Percentiles rank a stretch among this genome's conserved stretches.
Conservation (phyloP, 2,329 filamentous ascomycete species). For the Aspergillus quadricinctus region DNA sequence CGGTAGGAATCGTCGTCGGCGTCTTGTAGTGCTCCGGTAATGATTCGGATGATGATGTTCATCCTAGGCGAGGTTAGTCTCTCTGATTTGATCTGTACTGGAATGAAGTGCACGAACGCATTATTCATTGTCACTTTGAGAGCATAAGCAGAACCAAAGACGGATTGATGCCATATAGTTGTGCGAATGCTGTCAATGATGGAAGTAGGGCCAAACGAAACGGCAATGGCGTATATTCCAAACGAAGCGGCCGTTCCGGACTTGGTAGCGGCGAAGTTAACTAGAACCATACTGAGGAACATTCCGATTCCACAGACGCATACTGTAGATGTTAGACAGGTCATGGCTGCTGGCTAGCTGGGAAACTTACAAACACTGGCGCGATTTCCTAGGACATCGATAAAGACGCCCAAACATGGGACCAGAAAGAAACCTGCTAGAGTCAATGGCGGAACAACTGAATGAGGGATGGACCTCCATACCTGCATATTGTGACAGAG, state of each 20-base stretch:
- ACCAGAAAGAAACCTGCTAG: constrained; percentile 52
- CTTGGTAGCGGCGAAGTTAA: constrained; percentile 49
- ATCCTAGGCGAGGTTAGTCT: constrained; percentile 39
- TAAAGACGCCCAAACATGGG: constrained; percentile 52
- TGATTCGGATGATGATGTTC: constrained; percentile 57
- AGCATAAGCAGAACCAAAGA: constrained; percentile 58
- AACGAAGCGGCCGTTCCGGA: constrained; percentile 56
- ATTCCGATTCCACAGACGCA: constrained; percentile 48
- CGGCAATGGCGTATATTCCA: constrained; percentile 56
- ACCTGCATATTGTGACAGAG: constrained; percentile 52
- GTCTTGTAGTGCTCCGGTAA: constrained; percentile 58
- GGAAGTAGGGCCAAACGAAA: constrained; percentile 52
- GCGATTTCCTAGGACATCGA: constrained; percentile 54
- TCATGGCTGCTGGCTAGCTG: constrained; percentile 20
- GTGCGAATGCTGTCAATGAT: constrained; percentile 61
- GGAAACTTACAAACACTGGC: constrained; percentile 39
- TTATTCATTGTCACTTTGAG: constrained; percentile 62
- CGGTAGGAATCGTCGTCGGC: constrained; percentile 54
- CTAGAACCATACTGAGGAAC: constrained; percentile 51
- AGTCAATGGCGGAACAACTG: background rate
- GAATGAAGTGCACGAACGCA: constrained; percentile 27
- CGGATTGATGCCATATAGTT: constrained; percentile 55
- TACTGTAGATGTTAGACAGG: constrained; percentile 11
- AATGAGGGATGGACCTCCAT: background rate
- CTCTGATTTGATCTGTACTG: background rate